Evolutionary conservation across 2,329 filamentous ascomycete genomes (phyloP).

Genomic region (Podosphaera fusca): DNA sequence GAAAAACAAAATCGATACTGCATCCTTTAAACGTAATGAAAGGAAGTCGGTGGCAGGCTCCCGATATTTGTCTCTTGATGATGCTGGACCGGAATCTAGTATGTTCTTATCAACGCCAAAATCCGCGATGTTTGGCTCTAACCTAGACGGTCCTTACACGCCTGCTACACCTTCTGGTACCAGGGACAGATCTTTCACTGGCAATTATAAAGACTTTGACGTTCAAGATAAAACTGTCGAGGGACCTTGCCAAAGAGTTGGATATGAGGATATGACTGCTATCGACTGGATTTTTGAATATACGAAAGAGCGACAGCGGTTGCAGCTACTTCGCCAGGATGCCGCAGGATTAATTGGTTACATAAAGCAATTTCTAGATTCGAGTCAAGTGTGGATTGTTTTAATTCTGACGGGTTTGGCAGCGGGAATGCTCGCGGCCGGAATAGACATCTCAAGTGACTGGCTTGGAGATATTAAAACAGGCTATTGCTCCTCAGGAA

Average conservation of each 20-base stretch:
- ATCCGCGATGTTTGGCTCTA: constrained; percentile 7
- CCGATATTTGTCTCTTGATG: constrained; percentile 12
- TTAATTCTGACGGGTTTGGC: constrained; percentile 65
- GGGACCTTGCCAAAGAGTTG: constrained; percentile 69
- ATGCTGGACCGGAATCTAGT: constrained; percentile 6
- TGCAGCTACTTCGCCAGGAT: constrained; percentile 51
- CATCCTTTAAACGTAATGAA: constrained; percentile 48
- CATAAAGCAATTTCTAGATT: constrained; percentile 50
- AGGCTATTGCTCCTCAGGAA: constrained; percentile 44
- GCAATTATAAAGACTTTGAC: constrained; percentile 22
- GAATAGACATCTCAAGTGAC: constrained; percentile 87
- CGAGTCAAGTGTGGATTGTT: constrained; percentile 78
- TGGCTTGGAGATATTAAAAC: constrained; percentile 92
- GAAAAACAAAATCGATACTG: constrained; percentile 24
- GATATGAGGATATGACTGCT: constrained; percentile 86
- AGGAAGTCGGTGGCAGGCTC: constrained; percentile 20
- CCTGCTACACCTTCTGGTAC: constrained; percentile 5
- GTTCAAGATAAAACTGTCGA: constrained; percentile 70
- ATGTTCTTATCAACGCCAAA: constrained; percentile 11
- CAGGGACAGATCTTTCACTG: constrained; percentile 4
- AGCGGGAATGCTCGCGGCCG: constrained; percentile 80
- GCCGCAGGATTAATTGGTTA: constrained; percentile 51
- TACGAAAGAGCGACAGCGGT: constrained; percentile 75
- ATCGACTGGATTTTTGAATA: constrained; percentile 99
- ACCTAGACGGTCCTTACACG: constrained; percentile 4